Evolutionary conservation across 768 basidiomycete genomes (phyloP).

Genomic region (Tephrocybe sp.): DNA sequence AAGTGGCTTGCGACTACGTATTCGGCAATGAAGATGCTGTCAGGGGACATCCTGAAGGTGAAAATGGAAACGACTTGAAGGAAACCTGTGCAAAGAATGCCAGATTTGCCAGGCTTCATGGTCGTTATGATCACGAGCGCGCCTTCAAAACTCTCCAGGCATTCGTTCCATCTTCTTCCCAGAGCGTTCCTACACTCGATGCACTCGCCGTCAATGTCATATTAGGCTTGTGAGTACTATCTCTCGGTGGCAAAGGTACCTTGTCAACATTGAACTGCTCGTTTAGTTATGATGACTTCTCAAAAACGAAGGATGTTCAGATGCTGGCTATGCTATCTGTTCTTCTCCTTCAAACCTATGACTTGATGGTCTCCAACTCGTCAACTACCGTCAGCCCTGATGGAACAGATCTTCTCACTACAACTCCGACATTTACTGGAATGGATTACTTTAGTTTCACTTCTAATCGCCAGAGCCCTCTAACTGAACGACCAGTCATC

Average conservation of each 20-base stretch:
- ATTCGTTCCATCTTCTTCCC: conserved; percentile 36
- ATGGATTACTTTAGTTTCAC: conserved; percentile 62
- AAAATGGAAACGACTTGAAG: conserved; percentile 29
- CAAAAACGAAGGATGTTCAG: conserved; percentile 64
- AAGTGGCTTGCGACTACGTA: conserved; percentile 62
- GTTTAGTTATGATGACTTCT: conserved; percentile 38
- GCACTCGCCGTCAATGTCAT: conserved; percentile 38
- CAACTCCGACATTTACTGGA: conserved; percentile 20
- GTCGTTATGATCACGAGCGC: conserved; percentile 69
- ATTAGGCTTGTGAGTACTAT: conserved; percentile 43
- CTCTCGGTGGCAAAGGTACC: conserved; percentile 3
- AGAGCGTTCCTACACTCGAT: conserved; percentile 23
- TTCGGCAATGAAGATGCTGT: conserved; percentile 31
- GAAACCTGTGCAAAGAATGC: conserved; percentile 62
- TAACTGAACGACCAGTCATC: conserved; percentile 35
- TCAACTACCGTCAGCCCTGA: conserved; percentile 9
- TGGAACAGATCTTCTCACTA: not conserved
- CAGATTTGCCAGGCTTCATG: conserved; percentile 50
- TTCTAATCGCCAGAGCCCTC: conserved; percentile 29
- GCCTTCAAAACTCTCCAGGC: conserved; percentile 56
- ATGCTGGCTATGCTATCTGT: conserved; percentile 78
- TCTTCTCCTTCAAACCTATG: conserved; percentile 56
- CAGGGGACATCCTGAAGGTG: not conserved
- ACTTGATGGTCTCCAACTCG: conserved; percentile 20
- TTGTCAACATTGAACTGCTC: conserved; percentile 1